A percentile compares a stretch with the other conserved stretches of the same genome.
Conservation (phyloP, 768 basidiomycete genomes). For the Glaciozyma antarctica region DNA sequence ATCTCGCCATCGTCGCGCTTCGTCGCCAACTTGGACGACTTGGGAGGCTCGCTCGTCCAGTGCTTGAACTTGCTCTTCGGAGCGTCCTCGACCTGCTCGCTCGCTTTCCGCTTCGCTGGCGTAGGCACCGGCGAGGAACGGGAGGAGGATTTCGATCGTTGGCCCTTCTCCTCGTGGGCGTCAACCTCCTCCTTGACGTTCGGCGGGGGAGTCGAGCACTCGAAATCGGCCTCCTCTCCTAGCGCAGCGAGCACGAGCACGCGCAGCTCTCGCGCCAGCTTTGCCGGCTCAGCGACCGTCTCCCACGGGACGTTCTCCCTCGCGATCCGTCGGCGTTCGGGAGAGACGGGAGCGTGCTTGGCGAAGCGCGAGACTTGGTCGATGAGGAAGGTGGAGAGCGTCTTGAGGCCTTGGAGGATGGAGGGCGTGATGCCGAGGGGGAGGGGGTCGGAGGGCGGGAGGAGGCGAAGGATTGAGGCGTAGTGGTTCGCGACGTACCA, state of each 20-base stretch:
- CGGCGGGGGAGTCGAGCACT: conserved; percentile 11
- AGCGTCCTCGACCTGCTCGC: not conserved
- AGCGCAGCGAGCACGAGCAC: conserved; percentile 19
- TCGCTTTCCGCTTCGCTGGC: conserved; percentile 13
- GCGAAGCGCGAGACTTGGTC: conserved; percentile 61
- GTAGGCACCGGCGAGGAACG: not conserved
- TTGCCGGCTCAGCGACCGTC: conserved; percentile 24
- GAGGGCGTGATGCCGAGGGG: conserved; percentile 39
- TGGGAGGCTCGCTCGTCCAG: not conserved
- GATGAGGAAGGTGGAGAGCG: conserved; percentile 69
- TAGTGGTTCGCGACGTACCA: conserved; percentile 20
- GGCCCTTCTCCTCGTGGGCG: not conserved
- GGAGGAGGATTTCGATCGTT: too few relatives aligned
- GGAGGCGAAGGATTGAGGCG: conserved; percentile 69
- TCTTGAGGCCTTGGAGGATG: conserved; percentile 59
- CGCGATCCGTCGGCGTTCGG: conserved; percentile 28
- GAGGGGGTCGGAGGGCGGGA: conserved; percentile 49
- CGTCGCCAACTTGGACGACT: not conserved
- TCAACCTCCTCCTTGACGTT: not conserved
- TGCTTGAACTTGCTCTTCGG: conserved; percentile 11
- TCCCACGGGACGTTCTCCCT: conserved; percentile 33
- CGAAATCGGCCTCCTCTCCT: conserved; percentile 16
- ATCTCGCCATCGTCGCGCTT: not conserved
- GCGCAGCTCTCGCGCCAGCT: conserved; percentile 22
- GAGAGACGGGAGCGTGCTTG: conserved; percentile 13